These are phyloP conservation scores for Penicillium tannophilum DNA, from an alignment of 495 filamentous ascomycete genomes.

Conservation along the genomic window DNA sequence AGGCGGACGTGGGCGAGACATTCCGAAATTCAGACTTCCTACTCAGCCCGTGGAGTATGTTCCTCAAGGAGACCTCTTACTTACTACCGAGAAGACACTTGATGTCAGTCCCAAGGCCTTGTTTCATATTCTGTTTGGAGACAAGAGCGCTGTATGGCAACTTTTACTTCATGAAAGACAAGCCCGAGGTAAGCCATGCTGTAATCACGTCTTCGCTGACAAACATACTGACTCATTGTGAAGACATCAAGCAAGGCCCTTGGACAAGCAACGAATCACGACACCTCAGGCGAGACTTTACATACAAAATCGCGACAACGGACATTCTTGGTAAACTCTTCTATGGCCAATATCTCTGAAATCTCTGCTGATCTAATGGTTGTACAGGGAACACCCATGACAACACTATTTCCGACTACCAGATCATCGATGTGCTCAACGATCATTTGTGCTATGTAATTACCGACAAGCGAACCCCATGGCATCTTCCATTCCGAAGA, in stretches of 20 bases:
- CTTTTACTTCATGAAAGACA: slow-evolving; percentile 83
- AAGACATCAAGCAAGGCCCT: slow-evolving; percentile 77
- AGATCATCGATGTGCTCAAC: slow-evolving; percentile 87
- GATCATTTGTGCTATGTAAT: slow-evolving; percentile 96
- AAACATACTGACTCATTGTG: slow-evolving; percentile 19
- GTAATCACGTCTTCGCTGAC: not conserved
- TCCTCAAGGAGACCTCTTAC: slow-evolving; percentile 74
- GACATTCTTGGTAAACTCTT: slow-evolving; percentile 61
- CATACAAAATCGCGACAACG: slow-evolving; percentile 71
- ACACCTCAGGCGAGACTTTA: slow-evolving; percentile 73
- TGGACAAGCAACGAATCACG: slow-evolving; percentile 73
- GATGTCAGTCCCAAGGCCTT: slow-evolving; percentile 89
- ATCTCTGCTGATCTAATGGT: slow-evolving; percentile 10
- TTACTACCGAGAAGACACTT: slow-evolving; percentile 73
- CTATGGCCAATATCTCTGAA: not conserved
- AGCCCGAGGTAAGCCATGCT: slow-evolving; percentile 58
- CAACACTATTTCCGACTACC: slow-evolving; percentile 71
- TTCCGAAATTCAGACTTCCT: slow-evolving; percentile 82
- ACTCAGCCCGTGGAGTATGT: slow-evolving; percentile 79
- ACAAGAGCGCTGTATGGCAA: slow-evolving; percentile 92
- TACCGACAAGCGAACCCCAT: slow-evolving; percentile 83
- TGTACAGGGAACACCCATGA: slow-evolving; percentile 49
- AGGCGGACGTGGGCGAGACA: slow-evolving; percentile 49
- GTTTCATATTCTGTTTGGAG: slow-evolving; percentile 94
- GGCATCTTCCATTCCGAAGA: slow-evolving; percentile 82